Conservation (phyloP, 192 early-diverging fungal species). For the Coemansia sp. region DNA sequence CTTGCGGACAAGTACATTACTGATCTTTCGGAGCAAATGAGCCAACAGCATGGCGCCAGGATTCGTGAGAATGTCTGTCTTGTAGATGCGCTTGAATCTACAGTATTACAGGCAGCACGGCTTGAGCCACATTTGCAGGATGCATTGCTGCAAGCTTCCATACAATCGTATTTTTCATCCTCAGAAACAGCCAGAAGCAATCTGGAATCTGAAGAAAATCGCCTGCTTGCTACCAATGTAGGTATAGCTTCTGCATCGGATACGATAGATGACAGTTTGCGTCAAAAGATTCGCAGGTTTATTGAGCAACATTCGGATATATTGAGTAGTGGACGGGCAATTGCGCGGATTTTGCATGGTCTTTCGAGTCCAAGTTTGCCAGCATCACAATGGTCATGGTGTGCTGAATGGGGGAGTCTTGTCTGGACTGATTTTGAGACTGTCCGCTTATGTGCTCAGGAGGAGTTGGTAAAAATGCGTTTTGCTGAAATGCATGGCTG, state of each 20-base stretch:
- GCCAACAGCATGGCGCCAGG: slow-evolving; percentile 30
- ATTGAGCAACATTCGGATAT: slow-evolving; percentile 23
- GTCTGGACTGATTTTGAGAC: slow-evolving; percentile 34
- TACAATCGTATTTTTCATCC: slow-evolving; percentile 38
- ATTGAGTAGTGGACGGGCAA: slow-evolving; percentile 35
- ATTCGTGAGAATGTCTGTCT: slow-evolving; percentile 22
- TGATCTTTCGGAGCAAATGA: slow-evolving; percentile 13
- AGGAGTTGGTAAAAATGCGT: slow-evolving; percentile 39
- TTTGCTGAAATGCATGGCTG: slow-evolving; percentile 3
- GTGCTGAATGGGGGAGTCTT: slow-evolving; percentile 46
- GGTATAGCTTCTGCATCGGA: not conserved
- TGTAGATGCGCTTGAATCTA: slow-evolving; percentile 21
- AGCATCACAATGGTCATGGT: slow-evolving; percentile 48
- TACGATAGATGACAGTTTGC: not conserved
- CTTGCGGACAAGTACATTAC: slow-evolving; percentile 31
- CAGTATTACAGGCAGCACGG: slow-evolving; percentile 19
- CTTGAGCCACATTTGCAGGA: not conserved
- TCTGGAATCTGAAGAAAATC: not conserved
- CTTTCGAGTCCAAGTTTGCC: slow-evolving; percentile 37
- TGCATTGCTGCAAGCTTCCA: slow-evolving; percentile 27
- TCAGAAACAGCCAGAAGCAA: slow-evolving; percentile 3
- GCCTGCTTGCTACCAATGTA: not conserved
- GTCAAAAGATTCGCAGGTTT: slow-evolving; percentile 22
- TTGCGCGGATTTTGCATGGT: slow-evolving; percentile 49
- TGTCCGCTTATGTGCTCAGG: slow-evolving; percentile 37